Evolutionary conservation across 2,329 filamentous ascomycete genomes (phyloP).

Genomic region (Ophiosphaerella korrae): DNA sequence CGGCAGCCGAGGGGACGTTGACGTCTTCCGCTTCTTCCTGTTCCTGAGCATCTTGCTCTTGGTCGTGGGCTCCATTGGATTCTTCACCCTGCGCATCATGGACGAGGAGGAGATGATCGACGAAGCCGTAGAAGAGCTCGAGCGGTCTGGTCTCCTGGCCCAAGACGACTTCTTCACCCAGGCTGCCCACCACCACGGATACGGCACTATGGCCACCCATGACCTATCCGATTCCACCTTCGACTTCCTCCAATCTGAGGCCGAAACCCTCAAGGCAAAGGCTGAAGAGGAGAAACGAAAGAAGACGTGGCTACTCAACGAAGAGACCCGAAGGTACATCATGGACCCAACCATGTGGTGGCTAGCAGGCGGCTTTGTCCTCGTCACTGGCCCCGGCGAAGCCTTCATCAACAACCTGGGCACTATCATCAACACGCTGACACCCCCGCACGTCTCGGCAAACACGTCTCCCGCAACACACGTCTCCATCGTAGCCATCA

Average conservation of each 20-base stretch:
- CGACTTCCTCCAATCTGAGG: conserved; percentile 51
- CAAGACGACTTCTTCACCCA: conserved; percentile 74
- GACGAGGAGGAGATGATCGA: conserved; percentile 88
- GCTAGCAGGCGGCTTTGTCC: conserved; percentile 86
- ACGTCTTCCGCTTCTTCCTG: conserved; percentile 85
- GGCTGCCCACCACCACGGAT: conserved; percentile 60
- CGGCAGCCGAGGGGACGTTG: conserved; percentile 64
- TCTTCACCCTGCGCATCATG: conserved; percentile 75
- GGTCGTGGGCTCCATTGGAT: conserved; percentile 72
- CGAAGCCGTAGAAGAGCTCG: conserved; percentile 86
- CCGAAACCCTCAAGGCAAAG: conserved; percentile 52
- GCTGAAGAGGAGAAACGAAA: conserved; percentile 67
- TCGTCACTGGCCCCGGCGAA: conserved; percentile 94
- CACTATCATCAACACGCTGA: conserved; percentile 87
- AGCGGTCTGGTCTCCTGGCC: conserved; percentile 81
- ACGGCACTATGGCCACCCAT: conserved; percentile 64
- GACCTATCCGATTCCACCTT: conserved; percentile 55
- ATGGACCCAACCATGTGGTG: conserved; percentile 94
- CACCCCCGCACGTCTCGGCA: conserved; percentile 62
- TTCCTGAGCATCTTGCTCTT: conserved; percentile 78
- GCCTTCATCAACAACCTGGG: conserved; percentile 98
- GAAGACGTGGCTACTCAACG: conserved; percentile 90
- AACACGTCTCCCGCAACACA: conserved; percentile 78
- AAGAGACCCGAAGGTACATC: conserved; percentile 84
- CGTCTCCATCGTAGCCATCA: conserved; percentile 88